These are phyloP conservation scores for Pneumocystis oryctolagi DNA, from an alignment of 1,139 yeast species.

Conservation along the genomic window DNA sequence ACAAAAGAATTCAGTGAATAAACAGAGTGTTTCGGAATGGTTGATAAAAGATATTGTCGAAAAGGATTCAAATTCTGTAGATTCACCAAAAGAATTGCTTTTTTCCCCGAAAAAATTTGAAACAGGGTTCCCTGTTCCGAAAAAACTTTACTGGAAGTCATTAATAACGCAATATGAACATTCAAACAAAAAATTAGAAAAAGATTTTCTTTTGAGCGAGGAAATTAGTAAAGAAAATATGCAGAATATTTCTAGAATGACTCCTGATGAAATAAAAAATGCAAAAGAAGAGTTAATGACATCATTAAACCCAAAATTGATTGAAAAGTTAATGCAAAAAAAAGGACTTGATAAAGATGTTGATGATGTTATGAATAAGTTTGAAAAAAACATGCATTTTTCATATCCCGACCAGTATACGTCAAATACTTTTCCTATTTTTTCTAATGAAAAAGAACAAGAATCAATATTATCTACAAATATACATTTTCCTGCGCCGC, in stretches of 20 bases:
- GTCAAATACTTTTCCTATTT: slow-evolving; percentile 2
- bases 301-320: slow-evolving; percentile 26
- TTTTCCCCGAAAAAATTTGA: background rate
- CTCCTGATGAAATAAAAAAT: slow-evolving; percentile 45
- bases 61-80: background rate
- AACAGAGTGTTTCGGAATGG: background rate
- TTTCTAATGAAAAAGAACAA: slow-evolving; percentile 2
- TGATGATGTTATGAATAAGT: background rate
- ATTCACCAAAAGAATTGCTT: background rate
- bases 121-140: background rate
- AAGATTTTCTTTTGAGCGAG: background rate
- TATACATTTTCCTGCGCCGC: slow-evolving; percentile 19
- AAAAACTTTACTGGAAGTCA: background rate
- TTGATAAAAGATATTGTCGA: background rate
- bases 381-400: slow-evolving; percentile 5
- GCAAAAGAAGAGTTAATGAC: slow-evolving; percentile 56
- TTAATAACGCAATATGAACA: background rate
- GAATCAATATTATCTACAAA: slow-evolving; percentile 1
- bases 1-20: background rate
- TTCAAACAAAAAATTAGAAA: background rate
- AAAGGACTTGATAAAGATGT: slow-evolving; percentile 12
- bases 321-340: slow-evolving; percentile 32
- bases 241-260: slow-evolving; percentile 46
- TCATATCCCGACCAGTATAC: slow-evolving; percentile 11
- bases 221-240: slow-evolving; percentile 63